Evolutionary conservation across 1,284 basidiomycete species (phyloP).

Genomic region (Coriolopsis trogii): DNA sequence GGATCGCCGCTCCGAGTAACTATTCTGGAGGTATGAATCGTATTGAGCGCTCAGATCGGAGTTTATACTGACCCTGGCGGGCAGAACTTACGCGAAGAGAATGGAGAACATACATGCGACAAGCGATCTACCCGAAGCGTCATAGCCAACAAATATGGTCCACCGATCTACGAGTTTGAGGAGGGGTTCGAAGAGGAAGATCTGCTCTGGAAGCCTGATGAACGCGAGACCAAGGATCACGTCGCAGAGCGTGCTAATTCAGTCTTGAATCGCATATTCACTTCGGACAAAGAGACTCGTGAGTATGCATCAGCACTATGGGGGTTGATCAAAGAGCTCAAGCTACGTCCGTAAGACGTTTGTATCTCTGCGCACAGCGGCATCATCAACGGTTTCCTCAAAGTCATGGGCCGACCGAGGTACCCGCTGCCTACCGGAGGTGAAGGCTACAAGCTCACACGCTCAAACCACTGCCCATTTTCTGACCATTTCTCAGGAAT

Average conservation of each 20-base stretch:
- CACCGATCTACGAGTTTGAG: slow-evolving; percentile 66
- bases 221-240: slow-evolving; percentile 65
- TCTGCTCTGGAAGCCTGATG: slow-evolving; percentile 63
- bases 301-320: slow-evolving; percentile 28
- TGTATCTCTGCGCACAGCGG: slow-evolving; percentile 68
- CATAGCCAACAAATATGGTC: slow-evolving; percentile 52
- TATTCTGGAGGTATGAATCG: slow-evolving; percentile 33
- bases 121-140: slow-evolving; percentile 57
- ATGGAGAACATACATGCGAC: slow-evolving; percentile 78
- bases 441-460: too few species aligned
- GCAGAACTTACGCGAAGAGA: slow-evolving; percentile 68
- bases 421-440: slow-evolving; percentile 65
- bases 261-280: slow-evolving; percentile 70
- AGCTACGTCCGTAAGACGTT: slow-evolving; percentile 44
- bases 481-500: neutral
- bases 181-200: slow-evolving; percentile 73
- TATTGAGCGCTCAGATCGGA: neutral
- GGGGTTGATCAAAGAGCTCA: neutral
- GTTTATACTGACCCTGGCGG: neutral
- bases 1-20: slow-evolving; percentile 17
- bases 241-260: slow-evolving; percentile 53
- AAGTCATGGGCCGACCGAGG: slow-evolving; percentile 42
- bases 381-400: slow-evolving; percentile 58
- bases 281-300: slow-evolving; percentile 52
- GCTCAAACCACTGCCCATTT: neutral